A percentile compares a stretch with the other conserved stretches of the same genome.
Conservation (phyloP, 139 green algal species). For the Edaphochlamys debaryana region DNA sequence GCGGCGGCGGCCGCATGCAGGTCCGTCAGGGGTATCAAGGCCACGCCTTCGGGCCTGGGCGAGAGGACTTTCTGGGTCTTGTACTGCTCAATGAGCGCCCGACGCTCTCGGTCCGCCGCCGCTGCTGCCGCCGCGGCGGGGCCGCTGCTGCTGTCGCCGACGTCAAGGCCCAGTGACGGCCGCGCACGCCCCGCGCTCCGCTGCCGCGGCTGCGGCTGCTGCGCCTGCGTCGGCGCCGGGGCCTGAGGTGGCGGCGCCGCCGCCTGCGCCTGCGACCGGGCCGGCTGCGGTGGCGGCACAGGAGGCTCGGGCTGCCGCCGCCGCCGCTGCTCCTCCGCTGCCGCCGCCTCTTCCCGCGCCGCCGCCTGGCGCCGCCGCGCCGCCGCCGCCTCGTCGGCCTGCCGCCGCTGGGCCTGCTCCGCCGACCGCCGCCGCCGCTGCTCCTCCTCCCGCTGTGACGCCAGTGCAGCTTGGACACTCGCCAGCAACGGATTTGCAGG, state of each 20-base stretch:
- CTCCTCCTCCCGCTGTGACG: no score
- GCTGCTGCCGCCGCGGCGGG: not conserved
- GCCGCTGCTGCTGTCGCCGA: not conserved
- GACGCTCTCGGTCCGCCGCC: not conserved
- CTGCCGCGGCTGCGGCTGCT: not conserved
- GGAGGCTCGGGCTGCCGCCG: no score
- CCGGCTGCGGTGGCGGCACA: not conserved
- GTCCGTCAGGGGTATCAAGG: not conserved
- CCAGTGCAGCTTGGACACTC: not conserved
- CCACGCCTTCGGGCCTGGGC: not conserved
- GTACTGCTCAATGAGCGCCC: conserved; percentile 12
- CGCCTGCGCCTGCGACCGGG: not conserved
- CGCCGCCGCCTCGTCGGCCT: no score
- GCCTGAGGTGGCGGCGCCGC: not conserved
- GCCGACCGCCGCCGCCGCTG: no score
- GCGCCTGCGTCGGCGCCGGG: no score
- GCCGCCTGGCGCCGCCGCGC: no score
- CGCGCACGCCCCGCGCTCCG: not conserved
- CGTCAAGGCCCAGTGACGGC: no score
- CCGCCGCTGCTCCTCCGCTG: not conserved
- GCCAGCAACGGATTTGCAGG: not conserved
- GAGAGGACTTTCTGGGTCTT: conserved; percentile 37
- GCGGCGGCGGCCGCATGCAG: not conserved
- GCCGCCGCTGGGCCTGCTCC: not conserved
- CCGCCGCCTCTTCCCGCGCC: no score